Evolutionary conservation across 148 eudicot species (phyloP).

Genomic region (Amaranthus palmeri): DNA sequence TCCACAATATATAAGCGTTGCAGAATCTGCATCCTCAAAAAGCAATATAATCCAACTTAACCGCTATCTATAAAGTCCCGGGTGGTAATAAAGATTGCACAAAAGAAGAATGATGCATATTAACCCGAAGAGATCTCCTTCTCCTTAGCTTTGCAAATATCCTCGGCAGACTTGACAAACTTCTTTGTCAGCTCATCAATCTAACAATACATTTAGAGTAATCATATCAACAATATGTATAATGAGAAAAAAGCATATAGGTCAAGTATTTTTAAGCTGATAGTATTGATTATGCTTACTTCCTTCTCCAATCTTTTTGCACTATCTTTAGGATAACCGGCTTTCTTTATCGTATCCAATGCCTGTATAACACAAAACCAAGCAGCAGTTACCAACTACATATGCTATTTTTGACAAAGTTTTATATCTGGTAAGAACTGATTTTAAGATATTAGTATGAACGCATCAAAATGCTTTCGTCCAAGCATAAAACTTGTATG

Average conservation of each 20-base stretch:
- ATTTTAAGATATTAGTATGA: no score
- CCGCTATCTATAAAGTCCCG: conserved; percentile 1
- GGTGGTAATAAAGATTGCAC: not conserved
- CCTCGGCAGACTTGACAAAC: conserved; percentile 47
- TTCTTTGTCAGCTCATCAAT: conserved; percentile 46
- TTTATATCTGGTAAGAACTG: no score
- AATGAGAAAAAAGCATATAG: not conserved
- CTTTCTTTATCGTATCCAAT: conserved; percentile 72
- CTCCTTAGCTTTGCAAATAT: conserved; percentile 46
- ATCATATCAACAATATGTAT: not conserved
- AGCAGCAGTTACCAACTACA: not conserved
- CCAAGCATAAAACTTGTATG: no score
- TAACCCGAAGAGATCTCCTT: conserved; percentile 42
- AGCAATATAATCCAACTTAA: not conserved
- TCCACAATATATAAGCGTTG: not conserved
- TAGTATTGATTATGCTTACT: conserved; percentile 34
- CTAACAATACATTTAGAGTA: conserved; percentile 13
- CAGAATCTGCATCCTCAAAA: conserved; percentile 3
- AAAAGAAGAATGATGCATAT: not conserved
- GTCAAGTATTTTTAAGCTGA: not conserved
- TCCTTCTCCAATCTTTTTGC: conserved; percentile 91
- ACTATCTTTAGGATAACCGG: conserved; percentile 68
- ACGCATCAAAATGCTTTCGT: no score
- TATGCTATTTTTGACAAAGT: no score
- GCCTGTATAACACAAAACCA: conserved; percentile 49